phyloP scores from a whole-genome alignment of 805 yeast genomes.

The Ogataea wickerhamii region DNA sequence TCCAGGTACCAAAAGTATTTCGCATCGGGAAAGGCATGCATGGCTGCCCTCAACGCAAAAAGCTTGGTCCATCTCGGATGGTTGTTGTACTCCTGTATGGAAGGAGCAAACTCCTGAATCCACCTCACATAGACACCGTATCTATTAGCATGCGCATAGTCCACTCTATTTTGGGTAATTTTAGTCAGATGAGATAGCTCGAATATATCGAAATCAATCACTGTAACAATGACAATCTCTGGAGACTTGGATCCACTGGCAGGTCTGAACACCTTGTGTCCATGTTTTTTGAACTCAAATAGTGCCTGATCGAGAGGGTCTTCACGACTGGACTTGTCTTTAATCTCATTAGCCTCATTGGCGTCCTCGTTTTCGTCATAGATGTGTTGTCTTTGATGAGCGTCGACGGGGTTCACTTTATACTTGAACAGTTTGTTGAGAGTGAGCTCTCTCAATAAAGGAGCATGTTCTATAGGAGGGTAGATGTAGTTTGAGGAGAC shows the following conservation, averaged over 20 bases:
- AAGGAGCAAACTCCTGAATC: constrained; percentile 76
- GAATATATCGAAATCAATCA: constrained; percentile 69
- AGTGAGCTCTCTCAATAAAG: constrained; percentile 54
- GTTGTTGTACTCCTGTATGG: constrained; percentile 43
- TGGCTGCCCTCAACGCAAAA: constrained; percentile 75
- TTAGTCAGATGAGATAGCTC: constrained; percentile 57
- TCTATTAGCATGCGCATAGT: constrained; percentile 76
- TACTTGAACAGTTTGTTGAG: constrained; percentile 48
- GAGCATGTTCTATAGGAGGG: constrained; percentile 75
- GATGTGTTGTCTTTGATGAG: constrained; percentile 33
- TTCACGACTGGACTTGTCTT: constrained; percentile 43
- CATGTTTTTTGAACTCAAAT: constrained; percentile 61
- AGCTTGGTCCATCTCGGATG: constrained; percentile 61
- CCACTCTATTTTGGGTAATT: constrained; percentile 80
- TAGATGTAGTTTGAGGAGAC: constrained; percentile 55
- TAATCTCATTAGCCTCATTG: constrained; percentile 38
- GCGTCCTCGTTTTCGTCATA: constrained; percentile 44
- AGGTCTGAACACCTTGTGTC: constrained; percentile 49
- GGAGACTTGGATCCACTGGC: constrained; percentile 43
- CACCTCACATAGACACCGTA: constrained; percentile 85
- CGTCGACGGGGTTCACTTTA: constrained; percentile 40
- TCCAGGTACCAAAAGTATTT: constrained; percentile 88
- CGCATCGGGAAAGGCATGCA: constrained; percentile 89
- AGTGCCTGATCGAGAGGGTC: constrained; percentile 46
- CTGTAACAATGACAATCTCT: constrained; percentile 71